Evolutionary conservation across 371 early-diverging fungal species (phyloP), one percentile per base, ranked within the genome.

Genomic region (Mucor indicus): DNA sequence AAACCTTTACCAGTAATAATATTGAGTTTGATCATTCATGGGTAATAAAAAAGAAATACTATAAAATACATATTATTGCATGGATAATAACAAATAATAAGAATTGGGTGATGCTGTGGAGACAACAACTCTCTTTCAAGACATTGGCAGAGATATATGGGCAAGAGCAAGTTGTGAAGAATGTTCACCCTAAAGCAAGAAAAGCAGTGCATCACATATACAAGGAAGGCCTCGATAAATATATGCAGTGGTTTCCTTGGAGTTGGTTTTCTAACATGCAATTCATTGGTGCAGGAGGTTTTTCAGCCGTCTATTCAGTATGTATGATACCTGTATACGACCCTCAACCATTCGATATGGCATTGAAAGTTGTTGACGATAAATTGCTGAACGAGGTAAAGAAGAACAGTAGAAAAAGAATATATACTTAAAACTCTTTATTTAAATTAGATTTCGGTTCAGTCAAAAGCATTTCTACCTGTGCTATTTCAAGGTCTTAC

Each of bases 171-270:
- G 62, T 73, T 3, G 40, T 73, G n/a, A 46, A 39, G 1, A 17
- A 61, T 3, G 39, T 57, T 10, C 56, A 73, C 53, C 69, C 67
- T 7, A 49, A 67, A 27, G 67, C 67, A 6, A 52, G 56, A 17
- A 73, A 69, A 38, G 73, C 73, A 1, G 58, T 69, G 4, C 38
- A 29, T 8, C 73, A 73, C 36, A 64, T 73, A 17, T 73, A 59
- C 31, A 22, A 46, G 10, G 73, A 64, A 22, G 38, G 47, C 4
- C 50, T 73, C 13, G 69, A 66, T 39, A 45, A 57, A 23, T 73
- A 66, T 30, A 73, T 73, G 73, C 73, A 69, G 29, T 73, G 69
- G 67, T 73, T 69, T 49, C 73, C 73, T 1, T 73, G 73, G 73
- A 50, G 50, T 1, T 73, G 73, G 73, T 69, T 73, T 39, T 67